Percentiles rank a stretch among this genome's conserved stretches.
These are phyloP conservation scores for Eremomyces bilateralis DNA, from an alignment of 495 filamentous ascomycete genomes.

Conservation along the genomic window DNA sequence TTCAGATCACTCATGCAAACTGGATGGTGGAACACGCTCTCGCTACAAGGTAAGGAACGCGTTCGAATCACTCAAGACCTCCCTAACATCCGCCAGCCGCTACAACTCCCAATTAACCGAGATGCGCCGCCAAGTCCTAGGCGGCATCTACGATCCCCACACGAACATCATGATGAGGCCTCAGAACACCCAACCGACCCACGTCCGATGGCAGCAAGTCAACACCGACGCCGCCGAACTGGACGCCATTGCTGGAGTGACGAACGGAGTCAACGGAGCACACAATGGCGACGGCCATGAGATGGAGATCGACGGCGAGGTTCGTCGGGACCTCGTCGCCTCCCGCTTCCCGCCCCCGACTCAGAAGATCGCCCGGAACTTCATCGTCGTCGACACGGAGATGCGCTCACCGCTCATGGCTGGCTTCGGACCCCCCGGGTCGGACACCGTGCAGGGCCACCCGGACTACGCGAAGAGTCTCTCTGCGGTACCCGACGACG, in stretches of 20 bases:
- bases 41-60: slow-evolving; percentile 52
- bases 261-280: slow-evolving; percentile 2
- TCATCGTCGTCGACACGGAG: slow-evolving; percentile 49
- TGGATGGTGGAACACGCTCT: slow-evolving; percentile 92
- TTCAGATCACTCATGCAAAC: slow-evolving; percentile 84
- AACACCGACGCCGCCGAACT: slow-evolving; percentile 7
- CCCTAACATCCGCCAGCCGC: slow-evolving; percentile 30
- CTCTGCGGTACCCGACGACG: slow-evolving; percentile 37
- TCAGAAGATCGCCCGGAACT: slow-evolving; percentile 45
- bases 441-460: slow-evolving; percentile 36
- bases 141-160: slow-evolving; percentile 78
- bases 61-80: slow-evolving; percentile 1
- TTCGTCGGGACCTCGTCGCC: too few relatives aligned
- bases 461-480: slow-evolving; percentile 41
- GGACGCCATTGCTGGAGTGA: slow-evolving; percentile 10
- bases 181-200: slow-evolving; percentile 71
- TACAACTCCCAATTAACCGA: slow-evolving; percentile 54
- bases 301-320: too few relatives aligned
- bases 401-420: slow-evolving; percentile 38
- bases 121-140: slow-evolving; percentile 40
- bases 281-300: too few relatives aligned
- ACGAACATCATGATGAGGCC: slow-evolving; percentile 82
- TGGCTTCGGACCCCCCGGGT: slow-evolving; percentile 38
- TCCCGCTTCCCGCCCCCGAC: slow-evolving; percentile 38
- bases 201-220: slow-evolving; percentile 56